Conservation (phyloP, 2,329 filamentous ascomycete species). For the Exophiala lecanii-corni region DNA sequence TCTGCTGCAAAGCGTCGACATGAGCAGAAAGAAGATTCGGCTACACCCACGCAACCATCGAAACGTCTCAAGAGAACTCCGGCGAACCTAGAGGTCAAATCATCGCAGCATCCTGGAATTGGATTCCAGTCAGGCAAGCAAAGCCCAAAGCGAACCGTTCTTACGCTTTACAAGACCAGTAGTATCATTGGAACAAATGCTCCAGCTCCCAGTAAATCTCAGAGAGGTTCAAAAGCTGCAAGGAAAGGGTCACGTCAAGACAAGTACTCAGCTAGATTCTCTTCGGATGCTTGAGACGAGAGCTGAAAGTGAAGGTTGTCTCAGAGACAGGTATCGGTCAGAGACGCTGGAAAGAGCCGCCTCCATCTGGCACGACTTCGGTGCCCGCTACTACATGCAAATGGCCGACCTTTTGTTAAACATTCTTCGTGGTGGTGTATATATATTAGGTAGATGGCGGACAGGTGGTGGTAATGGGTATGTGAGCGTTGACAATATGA, state of each 20-base stretch:
- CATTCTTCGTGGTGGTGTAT: too few species aligned
- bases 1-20: slow-evolving; percentile 19
- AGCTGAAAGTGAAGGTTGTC: background rate
- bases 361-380: too few species aligned
- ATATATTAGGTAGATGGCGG: too few species aligned
- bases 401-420: too few species aligned
- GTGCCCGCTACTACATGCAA: too few species aligned
- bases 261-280: slow-evolving; percentile 11
- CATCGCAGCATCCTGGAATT: background rate
- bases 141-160: slow-evolving; percentile 1
- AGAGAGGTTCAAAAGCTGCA: slow-evolving; percentile 6
- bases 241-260: slow-evolving; percentile 17
- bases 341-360: too few species aligned
- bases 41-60: slow-evolving; percentile 1
- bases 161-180: slow-evolving; percentile 7
- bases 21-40: slow-evolving; percentile 7
- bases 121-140: slow-evolving; percentile 4
- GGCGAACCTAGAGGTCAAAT: slow-evolving; percentile 13
- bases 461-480: too few species aligned
- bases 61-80: slow-evolving; percentile 14
- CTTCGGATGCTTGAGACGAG: background rate
- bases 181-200: slow-evolving; percentile 18
- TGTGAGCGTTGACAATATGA: too few species aligned
- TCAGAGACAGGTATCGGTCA: too few species aligned
- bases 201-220: slow-evolving; percentile 14